Conservation (phyloP, 2,329 filamentous ascomycete species). For the Arthrinium phaeospermum region DNA sequence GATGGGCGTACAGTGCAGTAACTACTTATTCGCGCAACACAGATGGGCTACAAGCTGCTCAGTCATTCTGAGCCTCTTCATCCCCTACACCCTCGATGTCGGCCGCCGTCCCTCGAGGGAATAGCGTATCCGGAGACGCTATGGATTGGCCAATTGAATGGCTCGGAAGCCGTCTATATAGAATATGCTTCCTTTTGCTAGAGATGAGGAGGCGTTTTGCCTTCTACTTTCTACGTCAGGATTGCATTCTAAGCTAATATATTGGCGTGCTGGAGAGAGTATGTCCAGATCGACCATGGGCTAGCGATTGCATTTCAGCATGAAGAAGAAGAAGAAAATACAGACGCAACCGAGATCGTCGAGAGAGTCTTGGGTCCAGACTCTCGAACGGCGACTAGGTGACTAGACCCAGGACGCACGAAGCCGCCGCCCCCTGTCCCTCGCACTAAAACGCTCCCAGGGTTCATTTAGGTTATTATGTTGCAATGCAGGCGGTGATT, state of each 20-base stretch:
- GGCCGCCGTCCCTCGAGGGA: not conserved
- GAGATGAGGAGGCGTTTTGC: not conserved
- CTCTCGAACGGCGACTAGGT: not conserved
- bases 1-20: not conserved
- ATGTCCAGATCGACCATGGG: not conserved
- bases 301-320: not conserved
- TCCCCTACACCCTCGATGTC: not conserved
- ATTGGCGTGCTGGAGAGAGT: not conserved
- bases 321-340: not conserved
- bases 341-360: not conserved
- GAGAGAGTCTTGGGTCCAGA: not conserved
- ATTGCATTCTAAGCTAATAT: not conserved
- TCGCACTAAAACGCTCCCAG: not conserved
- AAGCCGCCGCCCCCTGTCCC: not conserved
- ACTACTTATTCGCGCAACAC: not conserved
- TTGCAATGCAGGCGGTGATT: not conserved
- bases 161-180: not conserved
- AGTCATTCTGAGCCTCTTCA: not conserved
- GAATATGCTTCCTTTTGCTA: not conserved
- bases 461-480: conserved; percentile 13
- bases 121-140: not conserved
- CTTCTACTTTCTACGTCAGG: not conserved
- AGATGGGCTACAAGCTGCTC: not conserved
- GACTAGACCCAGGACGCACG: not conserved
- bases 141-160: not conserved